A percentile compares a stretch with the other conserved stretches of the same genome.
phyloP scores from a whole-genome alignment of 306 rosid genomes.

The Betula pendula region DNA sequence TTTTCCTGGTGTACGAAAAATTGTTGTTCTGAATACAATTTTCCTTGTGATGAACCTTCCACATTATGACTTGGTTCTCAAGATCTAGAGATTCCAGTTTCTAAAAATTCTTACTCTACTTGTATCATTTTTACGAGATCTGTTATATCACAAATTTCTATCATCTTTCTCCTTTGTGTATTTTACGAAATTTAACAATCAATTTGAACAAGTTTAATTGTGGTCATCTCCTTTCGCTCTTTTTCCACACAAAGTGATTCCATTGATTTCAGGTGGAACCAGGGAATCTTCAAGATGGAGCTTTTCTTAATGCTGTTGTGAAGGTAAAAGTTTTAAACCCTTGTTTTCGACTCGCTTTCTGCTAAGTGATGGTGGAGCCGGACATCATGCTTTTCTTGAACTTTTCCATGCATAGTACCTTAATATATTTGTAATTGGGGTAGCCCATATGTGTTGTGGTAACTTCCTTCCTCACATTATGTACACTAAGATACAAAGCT shows the following conservation, averaged over 20 bases:
- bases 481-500: background rate
- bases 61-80: background rate
- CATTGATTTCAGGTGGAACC: slow-evolving; percentile 66
- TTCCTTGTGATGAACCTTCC: background rate
- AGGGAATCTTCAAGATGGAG: slow-evolving; percentile 59
- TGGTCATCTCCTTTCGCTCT: background rate
- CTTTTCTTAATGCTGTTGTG: slow-evolving; percentile 91
- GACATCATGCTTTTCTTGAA: slow-evolving; percentile 1
- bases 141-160: background rate
- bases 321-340: slow-evolving; percentile 55
- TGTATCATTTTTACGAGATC: background rate
- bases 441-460: background rate
- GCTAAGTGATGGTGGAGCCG: background rate
- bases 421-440: background rate
- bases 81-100: background rate
- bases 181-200: background rate
- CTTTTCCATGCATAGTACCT: slow-evolving; percentile 7
- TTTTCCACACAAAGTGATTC: slow-evolving; percentile 19
- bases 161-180: background rate
- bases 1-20: background rate
- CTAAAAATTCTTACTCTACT: background rate
- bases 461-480: background rate
- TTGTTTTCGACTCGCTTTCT: background rate
- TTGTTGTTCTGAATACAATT: background rate
- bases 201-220: no score